A percentile compares a stretch with the other conserved stretches of the same genome.
Evolutionary conservation across 1,284 basidiomycete genomes (phyloP).

Genomic region (Malassezia sp.): DNA sequence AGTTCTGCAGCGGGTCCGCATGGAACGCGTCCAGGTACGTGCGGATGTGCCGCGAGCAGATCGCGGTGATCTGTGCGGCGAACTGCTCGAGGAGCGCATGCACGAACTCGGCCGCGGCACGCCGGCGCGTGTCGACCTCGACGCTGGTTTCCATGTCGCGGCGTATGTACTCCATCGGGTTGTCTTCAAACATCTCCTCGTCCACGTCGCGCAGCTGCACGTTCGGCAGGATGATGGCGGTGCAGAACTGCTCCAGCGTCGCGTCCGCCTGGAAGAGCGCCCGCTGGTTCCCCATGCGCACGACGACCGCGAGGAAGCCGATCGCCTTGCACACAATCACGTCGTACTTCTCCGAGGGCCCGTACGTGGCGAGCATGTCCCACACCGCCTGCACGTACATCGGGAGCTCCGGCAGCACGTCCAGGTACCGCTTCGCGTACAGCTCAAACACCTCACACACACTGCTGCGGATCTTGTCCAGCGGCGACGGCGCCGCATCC

Average conservation of each 20-base stretch:
- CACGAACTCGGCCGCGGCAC: slow-evolving; percentile 84
- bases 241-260: slow-evolving; percentile 70
- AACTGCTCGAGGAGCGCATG: slow-evolving; percentile 71
- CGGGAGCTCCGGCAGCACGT: slow-evolving; percentile 69
- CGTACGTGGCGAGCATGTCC: slow-evolving; percentile 68
- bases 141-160: slow-evolving; percentile 62
- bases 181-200: slow-evolving; percentile 91
- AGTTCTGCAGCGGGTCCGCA: slow-evolving; percentile 59
- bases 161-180: slow-evolving; percentile 87
- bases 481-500: slow-evolving; percentile 66
- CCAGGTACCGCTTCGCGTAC: slow-evolving; percentile 81
- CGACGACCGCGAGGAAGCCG: slow-evolving; percentile 80
- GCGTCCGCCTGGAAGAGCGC: slow-evolving; percentile 54
- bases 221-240: slow-evolving; percentile 86
- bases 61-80: slow-evolving; percentile 69
- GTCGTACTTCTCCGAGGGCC: slow-evolving; percentile 65
- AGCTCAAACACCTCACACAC: slow-evolving; percentile 89
- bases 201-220: slow-evolving; percentile 78
- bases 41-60: slow-evolving; percentile 71
- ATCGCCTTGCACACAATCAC: slow-evolving; percentile 82
- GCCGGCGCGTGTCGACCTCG: slow-evolving; percentile 64
- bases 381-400: slow-evolving; percentile 82
- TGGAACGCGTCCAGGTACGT: slow-evolving; percentile 59
- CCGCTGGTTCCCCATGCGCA: slow-evolving; percentile 55
- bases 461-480: slow-evolving; percentile 74